phyloP scores from a whole-genome alignment of 2,329 filamentous ascomycete species.

The Exophiala spinifera region DNA sequence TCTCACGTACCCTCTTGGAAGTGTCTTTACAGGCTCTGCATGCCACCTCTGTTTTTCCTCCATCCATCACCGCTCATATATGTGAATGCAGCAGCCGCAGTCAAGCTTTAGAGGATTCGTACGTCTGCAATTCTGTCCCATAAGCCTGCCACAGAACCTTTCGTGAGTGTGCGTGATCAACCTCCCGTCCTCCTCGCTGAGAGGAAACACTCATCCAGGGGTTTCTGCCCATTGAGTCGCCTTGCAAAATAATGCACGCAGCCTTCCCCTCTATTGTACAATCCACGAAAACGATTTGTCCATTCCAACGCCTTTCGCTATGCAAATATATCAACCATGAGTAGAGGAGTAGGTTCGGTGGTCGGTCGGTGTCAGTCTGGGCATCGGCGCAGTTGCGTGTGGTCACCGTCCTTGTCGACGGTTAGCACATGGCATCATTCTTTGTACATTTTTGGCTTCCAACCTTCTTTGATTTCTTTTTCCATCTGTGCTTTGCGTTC shows the following conservation, averaged over 20 bases:
- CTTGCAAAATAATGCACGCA: not conserved
- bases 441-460: conserved; percentile 94
- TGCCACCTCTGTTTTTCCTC: too few relatives aligned
- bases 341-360: conserved; percentile 2
- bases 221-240: not conserved
- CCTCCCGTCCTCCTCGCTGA: too few relatives aligned
- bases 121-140: too few relatives aligned
- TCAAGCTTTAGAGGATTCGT: too few relatives aligned
- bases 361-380: not conserved
- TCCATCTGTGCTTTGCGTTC: conserved; percentile 70
- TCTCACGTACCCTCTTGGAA: too few relatives aligned
- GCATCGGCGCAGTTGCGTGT: conserved; percentile 4
- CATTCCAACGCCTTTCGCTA: conserved; percentile 27
- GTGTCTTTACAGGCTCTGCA: too few relatives aligned
- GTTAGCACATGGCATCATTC: conserved; percentile 56
- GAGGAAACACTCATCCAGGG: not conserved
- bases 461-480: conserved; percentile 77
- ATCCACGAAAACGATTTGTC: not conserved
- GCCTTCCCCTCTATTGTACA: conserved; percentile 18
- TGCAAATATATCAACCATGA: conserved; percentile 16
- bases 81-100: too few relatives aligned
- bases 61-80: too few relatives aligned
- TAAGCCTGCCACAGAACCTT: too few relatives aligned
- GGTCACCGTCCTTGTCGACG: conserved; percentile 28
- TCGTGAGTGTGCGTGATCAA: too few relatives aligned